Conservation (phyloP, 495 filamentous ascomycete species). For the Parmelia sp. region DNA sequence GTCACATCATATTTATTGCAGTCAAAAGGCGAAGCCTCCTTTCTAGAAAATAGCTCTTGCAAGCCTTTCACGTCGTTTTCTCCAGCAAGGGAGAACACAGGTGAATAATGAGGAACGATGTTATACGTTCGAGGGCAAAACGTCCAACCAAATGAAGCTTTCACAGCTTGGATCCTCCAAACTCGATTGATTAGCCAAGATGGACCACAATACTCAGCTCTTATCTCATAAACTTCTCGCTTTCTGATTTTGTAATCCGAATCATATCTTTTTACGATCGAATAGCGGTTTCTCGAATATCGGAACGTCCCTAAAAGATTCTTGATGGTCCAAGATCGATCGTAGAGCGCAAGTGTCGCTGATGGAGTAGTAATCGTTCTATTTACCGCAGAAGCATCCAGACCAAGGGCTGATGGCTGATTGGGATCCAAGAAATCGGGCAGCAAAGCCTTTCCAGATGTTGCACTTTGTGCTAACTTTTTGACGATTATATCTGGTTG, state of each 20-base stretch:
- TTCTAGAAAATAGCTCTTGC: background rate
- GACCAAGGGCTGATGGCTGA: no score
- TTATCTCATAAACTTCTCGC: background rate
- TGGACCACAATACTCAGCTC: slow-evolving; percentile 2
- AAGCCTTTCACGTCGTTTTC: background rate
- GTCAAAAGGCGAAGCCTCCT: slow-evolving; percentile 5
- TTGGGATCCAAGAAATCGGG: no score
- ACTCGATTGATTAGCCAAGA: slow-evolving; percentile 9
- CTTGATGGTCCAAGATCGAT: background rate
- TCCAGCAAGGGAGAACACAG: background rate
- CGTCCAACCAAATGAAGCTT: background rate
- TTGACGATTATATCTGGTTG: slow-evolving; percentile 8
- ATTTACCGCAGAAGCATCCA: no score
- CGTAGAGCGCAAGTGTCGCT: no score
- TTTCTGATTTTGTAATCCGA: background rate
- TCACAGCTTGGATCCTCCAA: slow-evolving; percentile 1
- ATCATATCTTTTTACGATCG: background rate
- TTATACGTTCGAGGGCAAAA: slow-evolving; percentile 5
- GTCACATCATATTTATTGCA: background rate
- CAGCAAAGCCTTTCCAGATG: no score
- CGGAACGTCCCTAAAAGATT: background rate
- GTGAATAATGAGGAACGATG: background rate
- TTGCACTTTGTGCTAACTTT: background rate
- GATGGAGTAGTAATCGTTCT: no score
- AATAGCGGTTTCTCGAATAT: background rate